Evolutionary conservation across 768 basidiomycete genomes (phyloP).

Genomic region (Panus rudis): DNA sequence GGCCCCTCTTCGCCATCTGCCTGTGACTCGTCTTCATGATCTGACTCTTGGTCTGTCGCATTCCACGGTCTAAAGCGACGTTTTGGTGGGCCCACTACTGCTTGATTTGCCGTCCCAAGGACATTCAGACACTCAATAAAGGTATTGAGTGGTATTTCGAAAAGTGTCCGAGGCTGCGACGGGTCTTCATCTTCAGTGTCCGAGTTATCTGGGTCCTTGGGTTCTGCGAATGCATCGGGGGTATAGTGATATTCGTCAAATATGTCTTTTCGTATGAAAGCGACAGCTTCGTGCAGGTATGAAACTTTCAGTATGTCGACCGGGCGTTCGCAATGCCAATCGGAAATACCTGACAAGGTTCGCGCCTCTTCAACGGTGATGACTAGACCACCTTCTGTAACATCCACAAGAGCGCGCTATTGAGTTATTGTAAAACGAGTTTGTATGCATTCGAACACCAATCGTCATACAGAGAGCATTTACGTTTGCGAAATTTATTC

Average conservation of each 20-base stretch:
- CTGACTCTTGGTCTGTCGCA: constrained; percentile 23
- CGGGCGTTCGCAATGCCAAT: neutral
- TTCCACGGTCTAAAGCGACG: constrained; percentile 28
- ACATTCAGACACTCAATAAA: constrained; percentile 90
- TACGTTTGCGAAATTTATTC: constrained; percentile 77
- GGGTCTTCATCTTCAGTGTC: constrained; percentile 12
- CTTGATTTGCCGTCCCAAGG: constrained; percentile 68
- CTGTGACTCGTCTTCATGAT: constrained; percentile 22
- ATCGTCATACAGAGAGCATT: constrained; percentile 20
- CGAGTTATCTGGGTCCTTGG: constrained; percentile 20
- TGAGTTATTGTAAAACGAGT: neutral
- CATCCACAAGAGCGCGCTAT: constrained; percentile 68
- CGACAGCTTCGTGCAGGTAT: constrained; percentile 50
- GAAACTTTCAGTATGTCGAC: neutral
- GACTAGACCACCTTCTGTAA: constrained; percentile 63
- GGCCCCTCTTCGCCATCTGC: constrained; percentile 37
- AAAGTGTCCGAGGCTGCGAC: constrained; percentile 30
- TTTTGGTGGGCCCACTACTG: too few relatives aligned
- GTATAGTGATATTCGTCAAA: constrained; percentile 77
- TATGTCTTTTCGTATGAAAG: constrained; percentile 69
- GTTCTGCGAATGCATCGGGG: constrained; percentile 25
- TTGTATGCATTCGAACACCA: neutral
- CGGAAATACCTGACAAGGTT: constrained; percentile 66
- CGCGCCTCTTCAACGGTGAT: constrained; percentile 83
- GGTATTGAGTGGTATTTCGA: constrained; percentile 80